Percentiles rank a stretch among this genome's conserved stretches.
phyloP scores from a whole-genome alignment of 441 rosid genomes.

The Populus hybrid region DNA sequence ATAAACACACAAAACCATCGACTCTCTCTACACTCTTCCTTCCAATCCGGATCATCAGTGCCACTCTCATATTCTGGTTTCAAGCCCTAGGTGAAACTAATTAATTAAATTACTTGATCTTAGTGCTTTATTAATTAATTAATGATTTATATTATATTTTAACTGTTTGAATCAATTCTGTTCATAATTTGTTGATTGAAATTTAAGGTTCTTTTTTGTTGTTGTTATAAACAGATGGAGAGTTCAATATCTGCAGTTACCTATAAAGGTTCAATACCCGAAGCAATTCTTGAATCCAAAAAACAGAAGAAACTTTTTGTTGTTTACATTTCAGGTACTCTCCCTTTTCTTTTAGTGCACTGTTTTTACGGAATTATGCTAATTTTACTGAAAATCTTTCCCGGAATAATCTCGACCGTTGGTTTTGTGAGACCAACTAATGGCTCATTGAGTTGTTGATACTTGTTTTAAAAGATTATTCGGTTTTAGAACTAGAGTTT shows the following conservation, averaged over 20 bases:
- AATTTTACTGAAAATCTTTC: not conserved
- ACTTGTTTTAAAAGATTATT: no score
- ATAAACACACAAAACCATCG: no score
- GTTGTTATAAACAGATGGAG: constrained; percentile 49
- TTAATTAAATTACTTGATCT: not conserved
- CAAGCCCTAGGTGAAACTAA: no score
- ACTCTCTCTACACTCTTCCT: no score
- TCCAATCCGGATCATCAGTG: no score
- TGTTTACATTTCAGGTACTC: constrained; percentile 73
- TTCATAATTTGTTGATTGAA: not conserved
- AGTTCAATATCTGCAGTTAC: constrained; percentile 48
- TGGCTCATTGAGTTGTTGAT: not conserved
- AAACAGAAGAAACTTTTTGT: constrained; percentile 75
- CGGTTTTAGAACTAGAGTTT: no score
- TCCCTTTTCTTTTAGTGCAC: not conserved
- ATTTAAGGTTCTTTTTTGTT: no score
- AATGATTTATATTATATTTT: no score
- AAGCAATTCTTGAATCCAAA: constrained; percentile 68
- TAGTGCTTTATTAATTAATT: not conserved
- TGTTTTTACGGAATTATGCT: not conserved
- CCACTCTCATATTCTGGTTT: no score
- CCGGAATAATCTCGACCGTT: not conserved
- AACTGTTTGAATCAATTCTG: not conserved
- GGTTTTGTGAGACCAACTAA: not conserved
- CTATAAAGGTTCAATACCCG: constrained; percentile 61